Evolutionary conservation across 75 land plant species (phyloP), one percentile per base, ranked within the genome.

Genomic region (Picea sitchensis): DNA sequence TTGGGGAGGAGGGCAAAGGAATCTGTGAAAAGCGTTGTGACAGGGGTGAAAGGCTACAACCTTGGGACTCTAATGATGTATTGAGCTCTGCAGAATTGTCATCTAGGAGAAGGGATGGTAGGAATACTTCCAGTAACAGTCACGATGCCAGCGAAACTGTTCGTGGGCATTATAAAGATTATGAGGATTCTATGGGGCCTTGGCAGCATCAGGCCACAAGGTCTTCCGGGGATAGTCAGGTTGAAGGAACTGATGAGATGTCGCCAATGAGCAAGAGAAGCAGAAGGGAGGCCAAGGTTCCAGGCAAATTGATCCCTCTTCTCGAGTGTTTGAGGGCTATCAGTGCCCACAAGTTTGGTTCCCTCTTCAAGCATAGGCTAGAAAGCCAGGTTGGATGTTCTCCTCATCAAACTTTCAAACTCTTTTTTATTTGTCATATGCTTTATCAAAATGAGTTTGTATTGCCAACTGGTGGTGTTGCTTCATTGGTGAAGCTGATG

Each of bases 361-460:
- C 83, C n/a, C 51, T 88, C 41, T 94, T 94, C 82, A 91, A 88
- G 76, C 89, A 88, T 31, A 87, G 88, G 80, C 88, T 86, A 65
- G 84, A 88, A 63, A 83, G 72, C 76, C 90, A 90, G 90, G 94
- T 90, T 67, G 34, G 69, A 65, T 12, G 4, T 31, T 30, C 32
- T 32, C 38, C 69, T 13, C 32, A 26, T 67, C 41, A 51, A 51
- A 51, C 56, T 51, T 51, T 11, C 56, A 51, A 51, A 51, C 12
- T 51, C 56, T 51, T 12, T 51, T 51, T 51, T 51, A 51, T 67
- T 13, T 67, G 5, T 32, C 14, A 67, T 14, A 51, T 34, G 7
- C 20, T 36, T 67, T 67, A 32, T 67, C 44, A 67, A 17, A 67
- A 34, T 38, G 44, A 26, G 36, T 32, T 67, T 67, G 34, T 18